Evolutionary conservation across 176 grass and related monocot species (phyloP).

Genomic region (Alopecurus myosuroides): DNA sequence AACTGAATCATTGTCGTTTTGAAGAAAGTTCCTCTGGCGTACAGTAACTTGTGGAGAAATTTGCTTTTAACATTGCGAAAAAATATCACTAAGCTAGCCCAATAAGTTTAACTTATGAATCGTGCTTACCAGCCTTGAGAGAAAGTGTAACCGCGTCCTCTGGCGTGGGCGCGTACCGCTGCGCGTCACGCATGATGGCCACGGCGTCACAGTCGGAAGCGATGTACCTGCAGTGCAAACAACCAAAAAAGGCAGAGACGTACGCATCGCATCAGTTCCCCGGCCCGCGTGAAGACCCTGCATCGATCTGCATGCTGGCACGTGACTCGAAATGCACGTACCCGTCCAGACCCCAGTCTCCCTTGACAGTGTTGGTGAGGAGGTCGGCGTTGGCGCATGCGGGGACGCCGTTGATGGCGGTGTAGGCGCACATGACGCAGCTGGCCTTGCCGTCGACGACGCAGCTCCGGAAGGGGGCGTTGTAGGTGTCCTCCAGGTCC

Average conservation of each 20-base stretch:
- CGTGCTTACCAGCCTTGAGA: slow-evolving; percentile 22
- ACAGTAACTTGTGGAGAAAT: too few relatives aligned
- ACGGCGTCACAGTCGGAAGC: slow-evolving; percentile 36
- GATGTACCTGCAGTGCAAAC: slow-evolving; percentile 27
- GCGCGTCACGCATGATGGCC: slow-evolving; percentile 1
- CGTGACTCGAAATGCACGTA: neutral
- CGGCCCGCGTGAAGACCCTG: neutral
- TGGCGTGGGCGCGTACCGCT: slow-evolving; percentile 2
- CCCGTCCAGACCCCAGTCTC: slow-evolving; percentile 50
- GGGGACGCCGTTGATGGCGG: slow-evolving; percentile 59
- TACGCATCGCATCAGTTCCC: neutral
- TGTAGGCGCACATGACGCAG: slow-evolving; percentile 77
- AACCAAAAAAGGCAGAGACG: neutral
- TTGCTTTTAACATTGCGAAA: too few relatives aligned
- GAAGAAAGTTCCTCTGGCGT: too few relatives aligned
- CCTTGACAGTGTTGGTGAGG: slow-evolving; percentile 39
- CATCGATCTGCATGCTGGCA: too few relatives aligned
- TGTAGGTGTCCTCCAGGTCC: slow-evolving; percentile 72
- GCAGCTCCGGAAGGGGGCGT: slow-evolving; percentile 67
- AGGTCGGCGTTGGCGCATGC: slow-evolving; percentile 48
- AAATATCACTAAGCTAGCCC: neutral
- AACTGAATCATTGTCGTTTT: neutral
- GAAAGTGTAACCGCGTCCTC: slow-evolving; percentile 18
- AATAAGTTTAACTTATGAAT: neutral
- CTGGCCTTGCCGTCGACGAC: slow-evolving; percentile 44